Base-by-base conservation (phyloP, 2,329 filamentous ascomycete species). In the Sordariomycetes sp. region DNA sequence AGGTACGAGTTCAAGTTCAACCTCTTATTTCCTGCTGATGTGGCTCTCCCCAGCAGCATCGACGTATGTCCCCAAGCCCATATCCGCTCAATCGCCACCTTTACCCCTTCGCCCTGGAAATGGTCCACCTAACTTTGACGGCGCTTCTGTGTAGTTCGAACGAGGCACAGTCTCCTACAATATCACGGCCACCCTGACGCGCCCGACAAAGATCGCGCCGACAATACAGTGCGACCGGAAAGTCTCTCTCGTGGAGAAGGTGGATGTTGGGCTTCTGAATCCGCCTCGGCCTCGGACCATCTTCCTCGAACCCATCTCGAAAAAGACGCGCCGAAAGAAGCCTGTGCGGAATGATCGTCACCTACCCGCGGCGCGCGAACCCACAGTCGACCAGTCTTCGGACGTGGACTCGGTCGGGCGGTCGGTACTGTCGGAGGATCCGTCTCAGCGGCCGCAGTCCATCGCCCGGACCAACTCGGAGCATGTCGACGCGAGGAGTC, bases 121-220 rank as follows among this genome's bases (percentile, higher is more conserved):
- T 22, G 22, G 12, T 24, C 24, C 13, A 28, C 2, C 56, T 57
- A 54, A 57, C 56, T n/a, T n/a, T 17, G 48, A 25, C 20, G 10
- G 20, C 22, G 34, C 24, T 10, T 39, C 32, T 12, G 28, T 58
- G 34, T 69, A 97, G 90, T 99, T 99, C 69, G 94, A 97, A 72
- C 85, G 92, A 66, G 94, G 94, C 39, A 91, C 89, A 1, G 89
- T 99, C 64, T 86, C 87, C 22, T 99, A 97, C 72, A 84, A 92
- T 74, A 81, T 97, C 64, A 92, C 89, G 6, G 87, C 92, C 35
- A 96, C 90, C 10, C 70, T 97, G 58, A 97, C 92, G 22, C 84
- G 90, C 58, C 92, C 94, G 22, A 94, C 88, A 0, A 85, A 90
- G 6, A 95, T 96, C 60, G 80, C 86, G 15, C 86, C 92, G 1